Conservation (phyloP, 1,139 yeast genomes). For the Blastobotrys raffinosifermentans region DNA sequence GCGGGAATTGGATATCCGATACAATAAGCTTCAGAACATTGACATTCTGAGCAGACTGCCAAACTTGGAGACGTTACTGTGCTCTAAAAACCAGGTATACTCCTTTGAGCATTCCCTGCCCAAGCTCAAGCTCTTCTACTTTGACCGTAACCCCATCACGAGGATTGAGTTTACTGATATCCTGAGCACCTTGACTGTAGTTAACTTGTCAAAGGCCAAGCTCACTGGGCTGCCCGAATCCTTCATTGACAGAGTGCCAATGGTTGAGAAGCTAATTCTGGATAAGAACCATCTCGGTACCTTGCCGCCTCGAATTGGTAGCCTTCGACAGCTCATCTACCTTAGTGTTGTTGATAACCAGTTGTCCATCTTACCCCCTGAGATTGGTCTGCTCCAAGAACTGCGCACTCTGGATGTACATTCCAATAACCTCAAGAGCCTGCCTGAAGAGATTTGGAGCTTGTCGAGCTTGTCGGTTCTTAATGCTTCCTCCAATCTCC, state of each 20-base stretch:
- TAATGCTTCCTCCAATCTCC: conserved; percentile 76
- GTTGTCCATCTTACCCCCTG: conserved; percentile 63
- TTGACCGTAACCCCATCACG: conserved; percentile 78
- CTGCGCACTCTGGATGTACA: conserved; percentile 75
- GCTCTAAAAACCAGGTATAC: conserved; percentile 73
- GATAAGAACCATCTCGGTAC: conserved; percentile 80
- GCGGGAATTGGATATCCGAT: conserved; percentile 70
- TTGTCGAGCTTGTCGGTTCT: conserved; percentile 51
- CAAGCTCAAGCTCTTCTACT: conserved; percentile 35
- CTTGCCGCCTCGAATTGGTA: conserved; percentile 65
- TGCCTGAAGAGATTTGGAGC: conserved; percentile 68
- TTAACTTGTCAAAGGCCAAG: conserved; percentile 78
- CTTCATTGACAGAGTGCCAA: conserved; percentile 56
- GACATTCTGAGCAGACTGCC: conserved; percentile 60
- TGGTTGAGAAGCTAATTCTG: conserved; percentile 66
- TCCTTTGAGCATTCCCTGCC: conserved; percentile 49
- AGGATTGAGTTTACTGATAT: conserved; percentile 58
- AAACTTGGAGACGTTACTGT: conserved; percentile 62
- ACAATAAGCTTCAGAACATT: conserved; percentile 61
- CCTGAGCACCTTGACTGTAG: conserved; percentile 57
- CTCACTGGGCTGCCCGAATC: conserved; percentile 65
- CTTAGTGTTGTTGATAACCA: conserved; percentile 73
- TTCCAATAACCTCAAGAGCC: conserved; percentile 67
- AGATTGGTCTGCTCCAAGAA: conserved; percentile 54
- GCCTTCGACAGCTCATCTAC: conserved; percentile 52